Percentiles rank a stretch among this genome's conserved stretches.
phyloP scores from a whole-genome alignment of 2,329 filamentous ascomycete genomes.

The Neoarthrinium moseri region DNA sequence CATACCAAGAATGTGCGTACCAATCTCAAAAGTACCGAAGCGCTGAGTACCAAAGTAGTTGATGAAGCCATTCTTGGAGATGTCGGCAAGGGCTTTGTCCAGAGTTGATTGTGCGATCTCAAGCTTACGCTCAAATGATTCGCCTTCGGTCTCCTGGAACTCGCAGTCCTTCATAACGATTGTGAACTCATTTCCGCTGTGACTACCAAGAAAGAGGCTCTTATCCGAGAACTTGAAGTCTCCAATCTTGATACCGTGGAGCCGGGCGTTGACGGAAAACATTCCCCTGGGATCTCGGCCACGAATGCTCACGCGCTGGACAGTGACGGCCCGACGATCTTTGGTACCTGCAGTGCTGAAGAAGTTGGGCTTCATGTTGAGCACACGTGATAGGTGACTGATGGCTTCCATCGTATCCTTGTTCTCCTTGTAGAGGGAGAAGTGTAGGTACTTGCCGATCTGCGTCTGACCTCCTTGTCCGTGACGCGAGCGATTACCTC shows the following conservation, averaged over 20 bases:
- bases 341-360: slow-evolving; percentile 84
- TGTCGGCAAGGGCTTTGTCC: slow-evolving; percentile 59
- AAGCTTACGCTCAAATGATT: slow-evolving; percentile 47
- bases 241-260: slow-evolving; percentile 66
- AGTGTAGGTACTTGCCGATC: slow-evolving; percentile 80
- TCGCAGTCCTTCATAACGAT: slow-evolving; percentile 87
- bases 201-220: slow-evolving; percentile 77
- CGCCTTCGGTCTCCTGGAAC: slow-evolving; percentile 46
- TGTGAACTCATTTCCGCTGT: slow-evolving; percentile 87
- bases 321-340: slow-evolving; percentile 82
- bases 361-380: slow-evolving; percentile 72
- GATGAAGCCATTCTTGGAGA: slow-evolving; percentile 78
- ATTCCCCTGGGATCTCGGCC: slow-evolving; percentile 56
- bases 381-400: slow-evolving; percentile 69
- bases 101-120: slow-evolving; percentile 48
- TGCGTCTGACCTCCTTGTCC: slow-evolving; percentile 22
- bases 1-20: slow-evolving; percentile 82
- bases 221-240: slow-evolving; percentile 76
- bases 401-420: slow-evolving; percentile 94
- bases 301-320: slow-evolving; percentile 72
- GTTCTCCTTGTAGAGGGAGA: slow-evolving; percentile 94
- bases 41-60: slow-evolving; percentile 99
- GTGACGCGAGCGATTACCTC: slow-evolving; percentile 14
- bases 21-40: slow-evolving; percentile 84
- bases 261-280: slow-evolving; percentile 59